Conservation (phyloP, 1,284 basidiomycete genomes). For the Moniliophthora roreri region DNA sequence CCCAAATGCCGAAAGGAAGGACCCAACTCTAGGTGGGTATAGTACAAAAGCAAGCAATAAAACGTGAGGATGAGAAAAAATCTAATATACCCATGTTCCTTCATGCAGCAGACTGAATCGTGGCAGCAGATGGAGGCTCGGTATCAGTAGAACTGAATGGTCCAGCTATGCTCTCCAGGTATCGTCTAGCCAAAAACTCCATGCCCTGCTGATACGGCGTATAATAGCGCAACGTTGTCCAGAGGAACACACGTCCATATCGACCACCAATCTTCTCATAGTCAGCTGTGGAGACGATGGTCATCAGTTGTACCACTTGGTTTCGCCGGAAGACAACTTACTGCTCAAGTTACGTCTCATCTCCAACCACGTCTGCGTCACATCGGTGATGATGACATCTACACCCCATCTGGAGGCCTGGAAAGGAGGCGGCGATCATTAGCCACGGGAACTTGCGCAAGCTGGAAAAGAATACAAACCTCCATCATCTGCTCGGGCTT, state of each 20-base stretch:
- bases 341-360: slow-evolving; percentile 67
- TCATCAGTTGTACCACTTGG: too few relatives aligned
- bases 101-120: too few relatives aligned
- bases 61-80: too few relatives aligned
- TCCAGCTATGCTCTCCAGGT: slow-evolving; percentile 53
- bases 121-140: too few relatives aligned
- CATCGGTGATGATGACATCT: slow-evolving; percentile 88
- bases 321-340: slow-evolving; percentile 41
- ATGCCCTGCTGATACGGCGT: slow-evolving; percentile 40
- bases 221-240: slow-evolving; percentile 70
- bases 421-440: neutral
- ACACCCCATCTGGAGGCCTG: slow-evolving; percentile 91
- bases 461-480: slow-evolving; percentile 38
- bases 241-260: slow-evolving; percentile 71
- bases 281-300: slow-evolving; percentile 58
- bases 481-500: slow-evolving; percentile 92
- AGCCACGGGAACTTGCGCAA: slow-evolving; percentile 9
- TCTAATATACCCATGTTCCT: too few relatives aligned
- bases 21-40: too few relatives aligned
- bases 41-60: too few relatives aligned
- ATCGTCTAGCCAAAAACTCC: slow-evolving; percentile 26
- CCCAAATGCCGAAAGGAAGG: too few relatives aligned
- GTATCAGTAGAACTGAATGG: slow-evolving; percentile 38
- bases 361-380: slow-evolving; percentile 76
- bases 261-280: slow-evolving; percentile 62